phyloP scores from a whole-genome alignment of 2,329 filamentous ascomycete species.

The Fusarium dlaminii region DNA sequence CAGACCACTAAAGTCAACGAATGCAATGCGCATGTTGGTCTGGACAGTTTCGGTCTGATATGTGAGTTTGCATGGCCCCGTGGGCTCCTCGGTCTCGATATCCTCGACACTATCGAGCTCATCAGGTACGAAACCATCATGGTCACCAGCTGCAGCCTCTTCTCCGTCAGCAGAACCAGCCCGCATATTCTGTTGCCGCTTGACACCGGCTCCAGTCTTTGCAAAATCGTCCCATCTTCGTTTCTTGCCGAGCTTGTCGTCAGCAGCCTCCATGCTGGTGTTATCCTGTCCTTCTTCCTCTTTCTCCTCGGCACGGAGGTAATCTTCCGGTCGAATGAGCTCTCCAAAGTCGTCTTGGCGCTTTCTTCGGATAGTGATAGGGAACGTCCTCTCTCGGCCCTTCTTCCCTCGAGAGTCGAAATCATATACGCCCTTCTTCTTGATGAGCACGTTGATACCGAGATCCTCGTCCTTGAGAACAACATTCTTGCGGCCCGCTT shows the following conservation, averaged over 20 bases:
- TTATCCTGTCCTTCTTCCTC: constrained; percentile 75
- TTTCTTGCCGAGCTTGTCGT: constrained; percentile 85
- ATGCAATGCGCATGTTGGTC: constrained; percentile 80
- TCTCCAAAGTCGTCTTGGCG: constrained; percentile 94
- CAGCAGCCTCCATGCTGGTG: constrained; percentile 50
- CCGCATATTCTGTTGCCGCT: constrained; percentile 64
- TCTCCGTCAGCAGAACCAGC: constrained; percentile 57
- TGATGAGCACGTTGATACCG: constrained; percentile 88
- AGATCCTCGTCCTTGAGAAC: constrained; percentile 89
- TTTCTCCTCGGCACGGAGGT: constrained; percentile 89
- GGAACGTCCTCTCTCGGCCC: constrained; percentile 92
- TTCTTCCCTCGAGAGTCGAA: constrained; percentile 92
- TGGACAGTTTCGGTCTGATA: constrained; percentile 70
- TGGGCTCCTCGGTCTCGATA: constrained; percentile 58
- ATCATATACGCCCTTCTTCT: constrained; percentile 90
- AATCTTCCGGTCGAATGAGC: constrained; percentile 92
- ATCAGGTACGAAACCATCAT: constrained; percentile 56
- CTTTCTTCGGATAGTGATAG: constrained; percentile 80
- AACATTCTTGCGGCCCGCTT: constrained; percentile 85
- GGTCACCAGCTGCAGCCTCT: constrained; percentile 47
- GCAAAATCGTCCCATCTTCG: constrained; percentile 84
- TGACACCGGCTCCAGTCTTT: constrained; percentile 55
- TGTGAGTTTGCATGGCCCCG: constrained; percentile 79
- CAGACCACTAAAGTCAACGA: constrained; percentile 90
- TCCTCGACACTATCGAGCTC: constrained; percentile 70